Evolutionary conservation across 116 monocot species (phyloP), one percentile per base, ranked within the genome.

Genomic region (Papilionanthe hybrid): DNA sequence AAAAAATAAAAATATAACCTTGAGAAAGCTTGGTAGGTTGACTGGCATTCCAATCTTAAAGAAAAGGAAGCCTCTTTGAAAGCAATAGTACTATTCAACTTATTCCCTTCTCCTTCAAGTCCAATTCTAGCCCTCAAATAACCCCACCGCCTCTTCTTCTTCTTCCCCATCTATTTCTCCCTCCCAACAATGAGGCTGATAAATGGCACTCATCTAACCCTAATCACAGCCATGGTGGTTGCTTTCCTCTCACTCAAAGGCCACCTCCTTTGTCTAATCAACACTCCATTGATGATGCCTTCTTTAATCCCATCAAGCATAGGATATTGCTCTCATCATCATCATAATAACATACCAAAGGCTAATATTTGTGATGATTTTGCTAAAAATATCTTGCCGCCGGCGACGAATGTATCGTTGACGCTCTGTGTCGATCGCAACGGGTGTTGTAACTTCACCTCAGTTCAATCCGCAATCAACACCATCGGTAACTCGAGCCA

Each of bases 391-490:
- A 82, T 91, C 23, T 89, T 94, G 12, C 92, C 90, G 20, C 84
- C 90, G 0, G 89, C 89, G 32, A 87, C 90, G 0, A 55, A 87
- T 75, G 77, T 75, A 0, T 86, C 83, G 0, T 19, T 83, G 9
- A 79, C 73, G 7, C 84, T 97, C 12, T 97, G 97, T 30, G 97
- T 94, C 11, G 97, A 97, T 55, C 91, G 72, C 63, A 88, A 85
- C 63, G 94, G 94, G 19, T 97, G 97, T 79, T 97, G 97, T 78
- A 92, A 91, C 83, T 97, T 91, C 80, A 94, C 92, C 2, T 78
- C 91, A 9, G 91, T 93, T 48, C 94, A 94, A 75, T 77, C 92
- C 0, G 97, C 97, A 0, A 81, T 97, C 37, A 79, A 94, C 74
- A 83, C 88, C 0, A 85, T 86, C 45, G 78, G 6, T 7, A 78